Base-by-base conservation (phyloP, 306 rosid genomes). In the Cicer pinnatifidum region DNA sequence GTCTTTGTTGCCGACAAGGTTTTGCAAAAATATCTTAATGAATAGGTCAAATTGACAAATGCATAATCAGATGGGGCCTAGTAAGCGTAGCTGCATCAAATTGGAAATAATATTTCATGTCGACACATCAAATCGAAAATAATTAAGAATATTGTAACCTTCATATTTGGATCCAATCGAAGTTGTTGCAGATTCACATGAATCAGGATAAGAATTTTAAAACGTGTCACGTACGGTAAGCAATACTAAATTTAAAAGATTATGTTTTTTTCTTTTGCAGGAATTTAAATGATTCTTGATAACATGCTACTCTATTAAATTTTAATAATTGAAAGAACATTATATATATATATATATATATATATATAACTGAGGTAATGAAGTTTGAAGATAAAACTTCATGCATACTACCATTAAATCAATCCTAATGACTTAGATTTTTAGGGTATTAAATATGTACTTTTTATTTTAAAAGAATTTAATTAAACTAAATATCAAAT, bases 111-210 rank as follows among this genome's bases (percentile, higher is more conserved):
- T 7, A 8, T 53, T 54, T 54, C 19, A 6, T 9, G 19, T 20
- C 19, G n/a, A 19, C 10, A 48, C 10, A 57, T 59, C 11, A 69
- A 43, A 44, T 64, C 47, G 69, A 61, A 69, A 68, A 61, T 56
- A 23, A 69, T 58, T 33, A 51, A 56, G 66, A 77, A 63, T 35
- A 1, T 63, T 9, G 53, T 28, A 47, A 59, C 4, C 17, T 23
- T 61, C 23, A 1, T 8, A 60, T 47, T 64, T 69, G 72, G 62
- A 73, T 73, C 80, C 84, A 82, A 60, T 80, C 52, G 10, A 82
- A 54, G 69, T 45, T 17, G 80, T 63, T 71, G 68, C 62, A 82
- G 0, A 80, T 86, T 86, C 78, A 80, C 84, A 78, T 77, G 84
- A 87, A 61, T 69, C 59, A 7, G 37, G 75, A 67, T 80, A 50